phyloP scores from a whole-genome alignment of 2,329 filamentous ascomycete species.

The Monilinia laxa region DNA sequence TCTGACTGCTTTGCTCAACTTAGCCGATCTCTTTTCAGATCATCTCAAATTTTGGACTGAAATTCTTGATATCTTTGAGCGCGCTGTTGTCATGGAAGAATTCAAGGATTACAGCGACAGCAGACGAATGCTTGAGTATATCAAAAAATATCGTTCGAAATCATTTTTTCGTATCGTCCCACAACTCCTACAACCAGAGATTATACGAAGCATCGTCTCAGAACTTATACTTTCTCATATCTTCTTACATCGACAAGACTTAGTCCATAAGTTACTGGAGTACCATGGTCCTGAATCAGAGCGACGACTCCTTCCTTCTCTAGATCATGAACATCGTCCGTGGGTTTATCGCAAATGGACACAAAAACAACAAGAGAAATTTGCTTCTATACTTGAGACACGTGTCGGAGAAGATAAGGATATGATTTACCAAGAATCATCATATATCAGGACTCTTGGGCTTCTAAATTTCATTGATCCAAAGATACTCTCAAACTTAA shows the following conservation, averaged over 20 bases:
- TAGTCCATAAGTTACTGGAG: not conserved
- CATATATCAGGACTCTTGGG: not conserved
- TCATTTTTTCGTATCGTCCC: not conserved
- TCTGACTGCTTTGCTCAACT: not conserved
- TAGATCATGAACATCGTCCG: not conserved
- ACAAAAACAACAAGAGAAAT: not conserved
- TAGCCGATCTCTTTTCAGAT: not conserved
- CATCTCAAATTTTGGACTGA: not conserved
- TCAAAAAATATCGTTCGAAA: not conserved
- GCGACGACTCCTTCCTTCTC: not conserved
- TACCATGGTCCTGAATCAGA: not conserved
- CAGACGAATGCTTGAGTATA: not conserved
- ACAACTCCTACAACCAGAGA: not conserved
- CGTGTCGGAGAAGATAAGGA: not conserved
- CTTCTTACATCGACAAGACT: not conserved
- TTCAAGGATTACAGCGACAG: not conserved
- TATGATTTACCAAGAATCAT: not conserved
- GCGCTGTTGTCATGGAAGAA: not conserved
- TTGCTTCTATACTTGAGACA: not conserved
- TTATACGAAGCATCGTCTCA: not conserved
- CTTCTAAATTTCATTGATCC: not conserved
- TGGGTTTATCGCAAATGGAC: not conserved
- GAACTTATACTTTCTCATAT: not conserved
- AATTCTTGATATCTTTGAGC: not conserved
- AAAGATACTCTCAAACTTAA: not conserved